Conservation (phyloP, 371 early-diverging fungal genomes). For the Mucor circinelloides region DNA sequence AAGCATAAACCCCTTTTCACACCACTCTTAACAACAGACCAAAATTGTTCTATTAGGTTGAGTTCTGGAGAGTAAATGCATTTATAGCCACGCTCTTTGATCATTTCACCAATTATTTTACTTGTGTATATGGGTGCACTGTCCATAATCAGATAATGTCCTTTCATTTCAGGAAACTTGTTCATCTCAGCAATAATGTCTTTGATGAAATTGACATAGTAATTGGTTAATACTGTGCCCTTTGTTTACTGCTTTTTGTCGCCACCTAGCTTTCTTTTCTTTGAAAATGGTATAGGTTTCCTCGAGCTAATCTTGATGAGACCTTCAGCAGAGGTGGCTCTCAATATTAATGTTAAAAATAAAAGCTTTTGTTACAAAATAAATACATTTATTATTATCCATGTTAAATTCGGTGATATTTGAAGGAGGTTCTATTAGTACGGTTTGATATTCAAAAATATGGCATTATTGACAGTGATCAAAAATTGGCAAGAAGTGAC, state of each 20-base stretch:
- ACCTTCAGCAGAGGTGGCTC: not conserved
- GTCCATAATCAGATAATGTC: conserved; percentile 26
- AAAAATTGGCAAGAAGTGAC: conserved; percentile 14
- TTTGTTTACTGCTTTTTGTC: conserved; percentile 19
- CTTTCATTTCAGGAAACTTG: conserved; percentile 24
- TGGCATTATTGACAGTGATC: not conserved
- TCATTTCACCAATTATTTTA: conserved; percentile 17
- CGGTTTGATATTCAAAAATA: not conserved
- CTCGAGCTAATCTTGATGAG: conserved; percentile 20
- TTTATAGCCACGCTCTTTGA: conserved; percentile 12
- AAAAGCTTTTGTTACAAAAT: too few relatives aligned
- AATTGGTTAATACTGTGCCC: conserved; percentile 14
- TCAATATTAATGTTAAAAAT: too few relatives aligned
- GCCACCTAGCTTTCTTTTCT: conserved; percentile 20
- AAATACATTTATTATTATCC: not conserved
- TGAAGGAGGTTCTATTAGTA: conserved; percentile 1
- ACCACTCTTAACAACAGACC: conserved; percentile 18
- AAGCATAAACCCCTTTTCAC: conserved; percentile 13
- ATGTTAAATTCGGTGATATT: conserved; percentile 8
- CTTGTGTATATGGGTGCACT: conserved; percentile 15
- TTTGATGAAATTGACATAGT: conserved; percentile 11
- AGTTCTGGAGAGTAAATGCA: conserved; percentile 26
- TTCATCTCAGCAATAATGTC: conserved; percentile 20
- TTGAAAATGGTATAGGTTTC: conserved; percentile 16
- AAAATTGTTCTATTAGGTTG: conserved; percentile 29